Conservation (phyloP, 768 basidiomycete genomes). For the Cyathus striatus region DNA sequence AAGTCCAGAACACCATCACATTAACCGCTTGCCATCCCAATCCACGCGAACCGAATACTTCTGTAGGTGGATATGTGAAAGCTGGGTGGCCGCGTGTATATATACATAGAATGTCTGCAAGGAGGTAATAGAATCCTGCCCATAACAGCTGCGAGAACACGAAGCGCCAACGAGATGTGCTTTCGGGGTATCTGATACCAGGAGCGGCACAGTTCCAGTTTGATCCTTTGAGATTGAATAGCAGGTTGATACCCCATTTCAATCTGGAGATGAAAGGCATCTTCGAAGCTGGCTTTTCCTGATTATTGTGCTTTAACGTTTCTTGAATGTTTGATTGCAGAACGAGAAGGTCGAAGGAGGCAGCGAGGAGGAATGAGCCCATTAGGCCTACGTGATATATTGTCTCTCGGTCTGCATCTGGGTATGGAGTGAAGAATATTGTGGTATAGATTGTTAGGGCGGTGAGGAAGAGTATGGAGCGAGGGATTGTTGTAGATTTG, state of each 20-base stretch:
- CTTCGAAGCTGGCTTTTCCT: background rate
- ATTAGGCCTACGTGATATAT: background rate
- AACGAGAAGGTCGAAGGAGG: constrained; percentile 4
- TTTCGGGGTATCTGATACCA: background rate
- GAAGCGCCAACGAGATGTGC: constrained; percentile 1
- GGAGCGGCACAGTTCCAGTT: constrained; percentile 8
- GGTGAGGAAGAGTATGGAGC: too few relatives aligned
- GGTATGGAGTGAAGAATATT: too few relatives aligned
- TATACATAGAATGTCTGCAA: background rate
- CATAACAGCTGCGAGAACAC: background rate
- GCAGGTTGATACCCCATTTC: constrained; percentile 3
- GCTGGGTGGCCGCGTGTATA: background rate
- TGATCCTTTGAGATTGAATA: constrained; percentile 3
- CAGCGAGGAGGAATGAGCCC: constrained; percentile 1
- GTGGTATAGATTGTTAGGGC: too few relatives aligned
- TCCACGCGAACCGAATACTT: constrained; percentile 1
- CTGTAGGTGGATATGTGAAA: background rate
- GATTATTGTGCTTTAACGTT: constrained; percentile 1
- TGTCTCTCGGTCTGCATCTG: background rate
- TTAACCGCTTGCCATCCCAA: constrained; percentile 5
- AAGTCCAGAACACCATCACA: constrained; percentile 4
- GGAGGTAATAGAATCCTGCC: background rate
- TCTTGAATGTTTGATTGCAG: constrained; percentile 4
- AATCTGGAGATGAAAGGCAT: constrained; percentile 4
- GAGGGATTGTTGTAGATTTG: too few relatives aligned